Conservation (phyloP, 75 land plant genomes). For the Ceratopteris richardii region DNA sequence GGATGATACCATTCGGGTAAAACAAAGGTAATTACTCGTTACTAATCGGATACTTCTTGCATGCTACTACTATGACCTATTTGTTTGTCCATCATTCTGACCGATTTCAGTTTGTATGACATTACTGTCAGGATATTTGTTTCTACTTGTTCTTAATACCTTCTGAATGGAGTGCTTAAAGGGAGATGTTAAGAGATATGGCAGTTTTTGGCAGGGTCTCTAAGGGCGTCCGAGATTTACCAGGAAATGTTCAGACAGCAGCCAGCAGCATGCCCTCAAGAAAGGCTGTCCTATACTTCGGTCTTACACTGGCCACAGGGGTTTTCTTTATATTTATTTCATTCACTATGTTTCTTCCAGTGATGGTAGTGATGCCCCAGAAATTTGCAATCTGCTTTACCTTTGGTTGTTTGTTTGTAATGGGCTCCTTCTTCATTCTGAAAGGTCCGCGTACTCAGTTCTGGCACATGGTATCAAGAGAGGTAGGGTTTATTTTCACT, state of each 20-base stretch:
- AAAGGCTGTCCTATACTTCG: conserved; percentile 79
- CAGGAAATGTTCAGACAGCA: conserved; percentile 84
- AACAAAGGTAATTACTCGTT: too few relatives aligned
- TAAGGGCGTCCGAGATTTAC: conserved; percentile 85
- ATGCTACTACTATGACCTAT: too few relatives aligned
- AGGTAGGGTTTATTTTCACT: conserved; percentile 38
- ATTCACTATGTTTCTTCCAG: conserved; percentile 90
- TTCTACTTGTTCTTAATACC: too few relatives aligned
- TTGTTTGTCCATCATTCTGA: too few relatives aligned
- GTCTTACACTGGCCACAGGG: conserved; percentile 69
- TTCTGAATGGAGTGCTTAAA: too few relatives aligned
- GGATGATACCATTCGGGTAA: too few relatives aligned
- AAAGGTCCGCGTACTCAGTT: conserved; percentile 87
- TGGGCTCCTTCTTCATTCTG: conserved; percentile 93
- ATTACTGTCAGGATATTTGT: too few relatives aligned
- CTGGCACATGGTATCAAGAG: conserved; percentile 81
- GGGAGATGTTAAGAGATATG: too few relatives aligned
- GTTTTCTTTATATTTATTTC: conserved; percentile 88
- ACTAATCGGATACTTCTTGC: too few relatives aligned
- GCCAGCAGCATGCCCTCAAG: conserved; percentile 82
- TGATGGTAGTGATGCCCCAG: conserved; percentile 96
- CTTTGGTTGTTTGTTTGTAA: conserved; percentile 77
- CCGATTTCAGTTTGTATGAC: too few relatives aligned
- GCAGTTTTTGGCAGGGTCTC: conserved; percentile 47
- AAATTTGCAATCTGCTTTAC: conserved; percentile 96